Conservation (phyloP, 108 stramenopile genomes). For the Schizochytrium sp. region DNA sequence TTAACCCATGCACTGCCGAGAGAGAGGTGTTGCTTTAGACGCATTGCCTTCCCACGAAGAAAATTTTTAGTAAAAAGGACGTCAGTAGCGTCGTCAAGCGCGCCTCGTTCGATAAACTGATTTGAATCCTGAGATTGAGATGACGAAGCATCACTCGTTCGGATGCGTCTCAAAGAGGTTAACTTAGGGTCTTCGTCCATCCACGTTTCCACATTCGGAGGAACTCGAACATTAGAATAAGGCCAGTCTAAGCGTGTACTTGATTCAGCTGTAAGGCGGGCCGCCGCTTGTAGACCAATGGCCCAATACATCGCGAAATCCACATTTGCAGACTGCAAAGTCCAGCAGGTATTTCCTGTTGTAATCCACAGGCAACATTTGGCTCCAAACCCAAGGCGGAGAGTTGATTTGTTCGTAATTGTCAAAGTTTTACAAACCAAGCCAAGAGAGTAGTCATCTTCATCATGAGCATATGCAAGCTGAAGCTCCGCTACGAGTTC, state of each 20-base stretch:
- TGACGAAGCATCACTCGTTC: neutral
- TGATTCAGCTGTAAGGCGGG: neutral
- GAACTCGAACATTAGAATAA: neutral
- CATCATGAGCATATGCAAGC: slow-evolving; percentile 16
- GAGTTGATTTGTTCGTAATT: neutral
- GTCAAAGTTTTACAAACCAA: neutral
- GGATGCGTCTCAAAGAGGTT: neutral
- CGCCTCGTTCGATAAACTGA: neutral
- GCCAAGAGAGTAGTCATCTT: neutral
- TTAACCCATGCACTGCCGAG: slow-evolving; percentile 10
- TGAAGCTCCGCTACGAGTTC: neutral
- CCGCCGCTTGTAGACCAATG: neutral
- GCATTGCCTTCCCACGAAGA: neutral
- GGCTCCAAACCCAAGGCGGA: neutral
- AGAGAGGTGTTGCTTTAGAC: slow-evolving; percentile 20
- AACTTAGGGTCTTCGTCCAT: neutral
- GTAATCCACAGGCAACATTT: slow-evolving; percentile 13
- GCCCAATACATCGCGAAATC: neutral
- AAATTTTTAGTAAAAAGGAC: slow-evolving; percentile 12
- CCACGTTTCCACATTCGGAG: neutral
- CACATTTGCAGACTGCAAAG: neutral
- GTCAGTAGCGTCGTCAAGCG: neutral
- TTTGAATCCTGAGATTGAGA: neutral
- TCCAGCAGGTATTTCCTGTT: neutral
- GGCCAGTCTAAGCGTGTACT: neutral